These are phyloP conservation scores for Juncus effusus DNA, from an alignment of 176 grass and related monocot genomes.

Conservation along the genomic window DNA sequence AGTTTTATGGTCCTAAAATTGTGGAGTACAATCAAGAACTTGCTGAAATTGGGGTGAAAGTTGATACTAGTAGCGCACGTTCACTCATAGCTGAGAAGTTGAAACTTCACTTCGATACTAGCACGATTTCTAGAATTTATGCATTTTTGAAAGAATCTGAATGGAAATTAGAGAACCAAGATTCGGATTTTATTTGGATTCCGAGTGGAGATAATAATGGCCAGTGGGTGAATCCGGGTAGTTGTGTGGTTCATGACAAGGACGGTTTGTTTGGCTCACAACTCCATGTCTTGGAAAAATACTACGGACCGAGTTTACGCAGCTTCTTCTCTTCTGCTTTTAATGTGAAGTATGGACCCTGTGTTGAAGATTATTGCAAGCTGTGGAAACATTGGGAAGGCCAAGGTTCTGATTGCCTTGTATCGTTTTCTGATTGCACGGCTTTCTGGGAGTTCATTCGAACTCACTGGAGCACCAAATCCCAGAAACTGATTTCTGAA, in stretches of 20 bases:
- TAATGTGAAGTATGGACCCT: conserved; percentile 33
- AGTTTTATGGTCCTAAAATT: conserved; percentile 40
- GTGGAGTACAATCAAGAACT: conserved; percentile 34
- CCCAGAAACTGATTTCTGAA: conserved; percentile 24
- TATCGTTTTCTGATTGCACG: conserved; percentile 34
- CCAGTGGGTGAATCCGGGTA: conserved; percentile 42
- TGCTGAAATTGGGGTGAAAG: conserved; percentile 36
- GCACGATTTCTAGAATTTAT: conserved; percentile 53
- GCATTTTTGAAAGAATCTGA: conserved; percentile 34
- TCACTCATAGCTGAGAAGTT: conserved; percentile 40
- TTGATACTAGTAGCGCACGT: conserved; percentile 26
- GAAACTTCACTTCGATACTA: conserved; percentile 32
- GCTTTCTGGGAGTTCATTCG: conserved; percentile 54
- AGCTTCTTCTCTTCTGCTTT: conserved; percentile 40
- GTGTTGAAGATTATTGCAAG: conserved; percentile 35
- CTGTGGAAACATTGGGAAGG: conserved; percentile 57
- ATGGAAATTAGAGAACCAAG: conserved; percentile 33
- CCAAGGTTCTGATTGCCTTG: conserved; percentile 16
- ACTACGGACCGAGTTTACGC: conserved; percentile 40
- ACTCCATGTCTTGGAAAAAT: conserved; percentile 49
- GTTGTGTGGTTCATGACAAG: conserved; percentile 44
- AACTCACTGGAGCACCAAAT: conserved; percentile 29
- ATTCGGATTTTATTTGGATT: conserved; percentile 52
- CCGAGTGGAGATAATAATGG: conserved; percentile 27
- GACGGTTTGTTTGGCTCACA: conserved; percentile 38